Conservation (phyloP, 176 grass and related monocot species). For the Triticum monococcum region DNA sequence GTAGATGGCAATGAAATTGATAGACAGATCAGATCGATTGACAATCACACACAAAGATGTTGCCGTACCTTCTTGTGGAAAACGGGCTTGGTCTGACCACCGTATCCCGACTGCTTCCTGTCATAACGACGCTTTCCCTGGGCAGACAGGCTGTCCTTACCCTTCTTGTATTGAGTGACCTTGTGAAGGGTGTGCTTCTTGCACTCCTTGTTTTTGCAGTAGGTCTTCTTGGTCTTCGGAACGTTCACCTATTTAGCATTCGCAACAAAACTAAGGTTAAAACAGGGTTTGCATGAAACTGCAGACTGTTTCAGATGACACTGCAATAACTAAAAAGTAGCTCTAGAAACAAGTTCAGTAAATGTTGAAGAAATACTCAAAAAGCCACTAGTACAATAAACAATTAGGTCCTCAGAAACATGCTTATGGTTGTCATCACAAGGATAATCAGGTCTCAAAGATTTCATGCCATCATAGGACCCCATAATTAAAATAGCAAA, state of each 20-base stretch:
- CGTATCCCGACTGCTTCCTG: constrained; percentile 90
- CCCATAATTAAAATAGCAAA: neutral
- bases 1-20: neutral
- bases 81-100: constrained; percentile 95
- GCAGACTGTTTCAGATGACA: neutral
- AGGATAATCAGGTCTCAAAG: constrained; percentile 36
- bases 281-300: neutral
- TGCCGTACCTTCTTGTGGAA: constrained; percentile 90
- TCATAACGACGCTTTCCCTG: constrained; percentile 97
- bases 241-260: constrained; percentile 70
- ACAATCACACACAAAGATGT: neutral
- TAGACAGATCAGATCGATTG: neutral
- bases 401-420: constrained; percentile 3
- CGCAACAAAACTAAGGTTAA: neutral
- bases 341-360: neutral
- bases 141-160: constrained; percentile 84
- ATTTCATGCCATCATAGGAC: constrained; percentile 40
- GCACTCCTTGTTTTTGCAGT: constrained; percentile 98
- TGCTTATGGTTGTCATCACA: constrained; percentile 37
- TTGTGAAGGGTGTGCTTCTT: constrained; percentile 95
- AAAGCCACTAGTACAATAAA: neutral
- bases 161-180: constrained; percentile 97
- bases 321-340: neutral
- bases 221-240: constrained; percentile 95
- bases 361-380: neutral